A percentile compares a stretch with the other conserved stretches of the same genome.
These are phyloP conservation scores for Ananas comosus DNA, from an alignment of 176 grass and related monocot species.

Conservation along the genomic window DNA sequence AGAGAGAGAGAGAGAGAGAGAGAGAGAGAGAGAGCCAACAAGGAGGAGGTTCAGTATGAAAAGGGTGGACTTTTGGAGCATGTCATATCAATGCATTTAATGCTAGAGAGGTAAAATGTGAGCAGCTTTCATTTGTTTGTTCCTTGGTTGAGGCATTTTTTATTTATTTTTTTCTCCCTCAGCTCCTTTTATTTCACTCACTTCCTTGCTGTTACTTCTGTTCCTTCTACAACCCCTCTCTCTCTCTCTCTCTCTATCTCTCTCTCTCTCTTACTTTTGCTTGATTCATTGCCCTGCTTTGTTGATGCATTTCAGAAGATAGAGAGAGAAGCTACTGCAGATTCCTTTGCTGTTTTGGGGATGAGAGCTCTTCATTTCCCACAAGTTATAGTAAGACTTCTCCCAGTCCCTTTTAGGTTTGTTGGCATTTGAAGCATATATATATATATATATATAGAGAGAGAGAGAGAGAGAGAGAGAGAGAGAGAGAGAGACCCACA, in stretches of 20 bases:
- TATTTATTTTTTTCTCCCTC: background rate
- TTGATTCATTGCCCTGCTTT: background rate
- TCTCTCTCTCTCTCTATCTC: background rate
- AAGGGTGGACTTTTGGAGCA: constrained; percentile 4
- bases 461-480: background rate
- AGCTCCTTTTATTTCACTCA: background rate
- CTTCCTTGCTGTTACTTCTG: background rate
- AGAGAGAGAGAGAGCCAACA: background rate
- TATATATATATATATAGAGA: background rate
- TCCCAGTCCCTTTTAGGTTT: background rate
- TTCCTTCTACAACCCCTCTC: background rate
- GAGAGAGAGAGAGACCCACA: constrained; percentile 2
- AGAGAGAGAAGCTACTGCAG: background rate
- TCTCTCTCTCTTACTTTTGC: background rate
- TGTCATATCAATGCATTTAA: constrained; percentile 2
- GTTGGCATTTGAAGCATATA: constrained; percentile 1
- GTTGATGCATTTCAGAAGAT: background rate
- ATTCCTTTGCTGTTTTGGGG: constrained; percentile 8
- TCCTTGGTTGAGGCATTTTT: background rate
- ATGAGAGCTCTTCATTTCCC: constrained; percentile 6
- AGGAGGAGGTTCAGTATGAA: constrained; percentile 1
- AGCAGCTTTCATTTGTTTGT: constrained; percentile 1
- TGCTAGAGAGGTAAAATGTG: background rate
- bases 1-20: background rate
- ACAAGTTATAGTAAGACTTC: constrained; percentile 6